Conservation (phyloP, 2,329 filamentous ascomycete species). For the Juglanconis oblonga region DNA sequence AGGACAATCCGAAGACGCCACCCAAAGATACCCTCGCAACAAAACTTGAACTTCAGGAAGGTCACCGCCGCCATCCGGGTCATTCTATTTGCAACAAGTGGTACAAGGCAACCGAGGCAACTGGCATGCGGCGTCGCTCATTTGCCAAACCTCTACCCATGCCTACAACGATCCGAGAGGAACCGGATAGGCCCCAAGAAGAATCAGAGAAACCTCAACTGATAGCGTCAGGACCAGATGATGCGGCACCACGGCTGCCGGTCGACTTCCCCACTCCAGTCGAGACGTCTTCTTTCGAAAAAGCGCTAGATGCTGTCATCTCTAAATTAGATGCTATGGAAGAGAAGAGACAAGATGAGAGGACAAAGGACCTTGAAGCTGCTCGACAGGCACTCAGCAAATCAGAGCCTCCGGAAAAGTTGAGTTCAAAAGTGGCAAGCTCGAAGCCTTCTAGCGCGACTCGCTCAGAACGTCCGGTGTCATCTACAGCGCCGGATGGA, state of each 20-base stretch:
- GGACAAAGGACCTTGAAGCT: not conserved
- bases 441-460: not conserved
- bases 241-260: constrained; percentile 19
- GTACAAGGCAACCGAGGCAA: constrained; percentile 11
- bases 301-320: constrained; percentile 27
- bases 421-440: not conserved
- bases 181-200: not conserved
- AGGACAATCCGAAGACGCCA: constrained; percentile 6
- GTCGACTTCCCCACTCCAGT: constrained; percentile 22
- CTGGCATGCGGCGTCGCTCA: not conserved
- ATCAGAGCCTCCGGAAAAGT: not conserved
- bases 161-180: constrained; percentile 1
- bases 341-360: constrained; percentile 17
- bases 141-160: not conserved
- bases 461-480: not conserved
- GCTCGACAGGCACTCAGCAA: not conserved
- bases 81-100: constrained; percentile 8
- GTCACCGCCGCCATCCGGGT: not conserved
- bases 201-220: not conserved
- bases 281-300: constrained; percentile 25
- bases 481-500: not conserved
- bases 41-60: not conserved
- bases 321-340: constrained; percentile 27
- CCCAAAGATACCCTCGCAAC: not conserved
- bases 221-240: not conserved